Evolutionary conservation across 129 eudicot genomes (phyloP).

Genomic region (Artemisia annua): DNA sequence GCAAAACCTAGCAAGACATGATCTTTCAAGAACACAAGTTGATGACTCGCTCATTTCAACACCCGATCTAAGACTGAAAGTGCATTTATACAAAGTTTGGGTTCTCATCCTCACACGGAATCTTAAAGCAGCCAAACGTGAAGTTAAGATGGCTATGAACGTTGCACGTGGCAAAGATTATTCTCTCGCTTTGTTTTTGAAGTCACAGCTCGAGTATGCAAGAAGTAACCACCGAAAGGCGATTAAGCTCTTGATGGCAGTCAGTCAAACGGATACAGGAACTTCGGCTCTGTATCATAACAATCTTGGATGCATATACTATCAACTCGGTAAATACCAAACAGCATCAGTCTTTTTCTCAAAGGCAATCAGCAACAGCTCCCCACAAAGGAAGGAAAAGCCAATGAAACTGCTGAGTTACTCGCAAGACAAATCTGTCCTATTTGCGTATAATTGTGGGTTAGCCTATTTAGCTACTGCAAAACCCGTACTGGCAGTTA

Average conservation of each 20-base stretch:
- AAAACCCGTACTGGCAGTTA: conserved; percentile 74
- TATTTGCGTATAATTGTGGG: conserved; percentile 75
- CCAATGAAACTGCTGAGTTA: conserved; percentile 55
- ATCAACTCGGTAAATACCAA: conserved; percentile 73
- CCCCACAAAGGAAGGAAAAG: conserved; percentile 57
- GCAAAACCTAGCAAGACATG: conserved; percentile 57
- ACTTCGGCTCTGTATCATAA: conserved; percentile 64
- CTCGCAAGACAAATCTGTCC: conserved; percentile 74
- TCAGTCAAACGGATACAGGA: conserved; percentile 52
- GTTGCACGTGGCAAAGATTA: conserved; percentile 77
- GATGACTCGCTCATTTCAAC: conserved; percentile 58
- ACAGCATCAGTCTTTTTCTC: conserved; percentile 65
- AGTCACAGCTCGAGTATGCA: conserved; percentile 90
- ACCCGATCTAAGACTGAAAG: conserved; percentile 62
- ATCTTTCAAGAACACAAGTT: conserved; percentile 45
- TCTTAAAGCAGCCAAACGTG: conserved; percentile 89
- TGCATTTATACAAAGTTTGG: conserved; percentile 77
- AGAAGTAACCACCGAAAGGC: conserved; percentile 77
- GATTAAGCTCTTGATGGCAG: conserved; percentile 81
- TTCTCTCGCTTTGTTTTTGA: conserved; percentile 70
- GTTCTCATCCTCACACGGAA: conserved; percentile 70
- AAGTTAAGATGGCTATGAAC: conserved; percentile 86
- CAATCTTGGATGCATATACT: conserved; percentile 86
- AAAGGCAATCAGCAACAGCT: conserved; percentile 55
- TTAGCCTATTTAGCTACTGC: conserved; percentile 70